Evolutionary conservation across 768 basidiomycete genomes (phyloP).

Genomic region (Pulveroboletus ravenelii): DNA sequence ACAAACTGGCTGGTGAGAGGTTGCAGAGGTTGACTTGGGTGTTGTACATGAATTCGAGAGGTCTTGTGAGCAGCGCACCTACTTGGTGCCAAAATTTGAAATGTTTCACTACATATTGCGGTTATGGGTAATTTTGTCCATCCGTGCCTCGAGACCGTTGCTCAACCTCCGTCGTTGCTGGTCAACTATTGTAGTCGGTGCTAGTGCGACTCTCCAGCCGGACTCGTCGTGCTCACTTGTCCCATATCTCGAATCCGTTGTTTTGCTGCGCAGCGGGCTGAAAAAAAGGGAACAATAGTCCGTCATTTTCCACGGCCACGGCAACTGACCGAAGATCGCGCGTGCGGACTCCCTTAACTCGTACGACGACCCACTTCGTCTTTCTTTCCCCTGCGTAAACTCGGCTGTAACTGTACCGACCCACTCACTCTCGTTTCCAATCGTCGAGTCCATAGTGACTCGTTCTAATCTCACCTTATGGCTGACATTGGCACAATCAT

Average conservation of each 20-base stretch:
- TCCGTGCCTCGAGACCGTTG: not conserved
- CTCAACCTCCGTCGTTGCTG: not conserved
- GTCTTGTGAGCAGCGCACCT: no score
- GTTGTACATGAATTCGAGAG: no score
- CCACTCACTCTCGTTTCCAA: constrained; percentile 15
- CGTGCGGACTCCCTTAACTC: not conserved
- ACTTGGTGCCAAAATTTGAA: no score
- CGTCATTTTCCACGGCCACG: not conserved
- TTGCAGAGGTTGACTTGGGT: no score
- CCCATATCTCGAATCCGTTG: not conserved
- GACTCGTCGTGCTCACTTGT: not conserved
- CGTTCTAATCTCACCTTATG: constrained; percentile 24
- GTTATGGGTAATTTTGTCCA: no score
- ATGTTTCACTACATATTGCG: no score
- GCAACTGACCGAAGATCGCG: not conserved
- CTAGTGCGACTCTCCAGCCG: not conserved
- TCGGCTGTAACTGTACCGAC: constrained; percentile 13
- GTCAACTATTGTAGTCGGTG: not conserved
- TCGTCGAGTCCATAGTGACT: constrained; percentile 14
- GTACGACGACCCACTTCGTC: not conserved
- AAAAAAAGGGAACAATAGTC: not conserved
- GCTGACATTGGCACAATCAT: constrained; percentile 31
- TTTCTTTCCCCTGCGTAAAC: not conserved
- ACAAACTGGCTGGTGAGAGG: no score
- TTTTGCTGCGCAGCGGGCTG: not conserved